Base-by-base conservation (phyloP, 495 filamentous ascomycete genomes). In the Lophium mytilinum region DNA sequence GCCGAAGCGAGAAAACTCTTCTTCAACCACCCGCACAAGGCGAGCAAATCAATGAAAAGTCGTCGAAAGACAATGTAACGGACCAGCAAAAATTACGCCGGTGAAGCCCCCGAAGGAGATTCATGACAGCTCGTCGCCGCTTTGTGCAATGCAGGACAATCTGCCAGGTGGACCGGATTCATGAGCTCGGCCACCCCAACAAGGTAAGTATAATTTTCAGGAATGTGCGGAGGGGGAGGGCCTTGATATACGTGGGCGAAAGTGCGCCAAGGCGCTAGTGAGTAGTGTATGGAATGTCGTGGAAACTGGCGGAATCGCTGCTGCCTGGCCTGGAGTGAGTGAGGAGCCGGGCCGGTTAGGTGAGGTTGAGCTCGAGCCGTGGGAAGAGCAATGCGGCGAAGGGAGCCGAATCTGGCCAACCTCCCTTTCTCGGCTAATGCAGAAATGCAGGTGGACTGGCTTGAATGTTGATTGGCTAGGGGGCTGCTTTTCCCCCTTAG, bases 121-220 rank as follows among this genome's bases (percentile, higher is more conserved):
- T 83, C 77, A 80, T 57, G 52, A 82, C 78, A 69, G 71, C 77
- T 72, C 76, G 77, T 75, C 80, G 72, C 83, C 83, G 75, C 83
- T 82, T 64, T 86, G 83, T 87, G 83, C 81, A 84, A 87, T 87
- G 83, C 79, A 86, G 82, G 82, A 73, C 80, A 83, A 76, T 76
- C 76, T 70, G 71, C 71, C 74, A 82, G 76, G 75, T 73, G 73
- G 63, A 71, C 77, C 71, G 76, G 72, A 72, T 79, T 81, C 73
- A 71, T 84, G 82, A 85, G 73, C 81, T 72, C 75, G 68, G 74
- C 70, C 72, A 73, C 75, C 74, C 75, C 79, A 78, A 81, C 79
- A 84, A 85, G 81, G 82, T 86, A 86, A 84, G 81, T 84, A 85
- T 85, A n/a, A n/a, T n/a, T n/a, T n/a, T n/a, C n/a, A n/a, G 80